A percentile compares a stretch with the other conserved stretches of the same genome.
phyloP scores from a whole-genome alignment of 495 filamentous ascomycete species.

The Haplographium delicatum region DNA sequence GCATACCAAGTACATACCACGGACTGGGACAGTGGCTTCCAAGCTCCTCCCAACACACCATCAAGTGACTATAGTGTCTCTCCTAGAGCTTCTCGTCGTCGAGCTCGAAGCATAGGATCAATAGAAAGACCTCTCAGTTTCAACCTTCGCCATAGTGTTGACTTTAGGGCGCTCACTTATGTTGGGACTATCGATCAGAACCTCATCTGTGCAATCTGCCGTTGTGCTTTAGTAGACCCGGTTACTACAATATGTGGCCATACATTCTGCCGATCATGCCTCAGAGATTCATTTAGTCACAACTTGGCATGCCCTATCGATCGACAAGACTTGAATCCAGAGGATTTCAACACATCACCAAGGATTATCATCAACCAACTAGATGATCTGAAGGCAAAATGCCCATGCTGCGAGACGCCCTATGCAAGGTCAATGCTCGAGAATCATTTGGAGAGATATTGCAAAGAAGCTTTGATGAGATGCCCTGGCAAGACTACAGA shows the following conservation, averaged over 20 bases:
- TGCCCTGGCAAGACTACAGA: slow-evolving; percentile 45
- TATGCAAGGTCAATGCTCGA: slow-evolving; percentile 63
- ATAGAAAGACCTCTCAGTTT: slow-evolving; percentile 1
- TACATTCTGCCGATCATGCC: slow-evolving; percentile 69
- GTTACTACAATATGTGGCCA: slow-evolving; percentile 71
- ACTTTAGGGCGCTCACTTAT: slow-evolving; percentile 69
- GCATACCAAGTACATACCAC: neutral
- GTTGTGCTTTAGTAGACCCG: slow-evolving; percentile 65
- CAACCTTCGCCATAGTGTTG: slow-evolving; percentile 31
- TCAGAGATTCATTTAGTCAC: slow-evolving; percentile 52
- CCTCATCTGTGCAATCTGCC: slow-evolving; percentile 80
- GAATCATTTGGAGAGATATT: slow-evolving; percentile 71
- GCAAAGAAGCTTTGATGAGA: slow-evolving; percentile 57
- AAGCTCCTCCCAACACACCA: neutral
- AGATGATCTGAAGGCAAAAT: slow-evolving; percentile 69
- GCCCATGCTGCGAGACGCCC: slow-evolving; percentile 65
- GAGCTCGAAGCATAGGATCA: neutral
- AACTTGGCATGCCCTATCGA: slow-evolving; percentile 46
- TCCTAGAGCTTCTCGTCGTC: neutral
- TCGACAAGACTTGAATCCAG: slow-evolving; percentile 33
- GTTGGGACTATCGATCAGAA: slow-evolving; percentile 64
- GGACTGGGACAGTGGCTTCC: neutral
- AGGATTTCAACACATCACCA: slow-evolving; percentile 19
- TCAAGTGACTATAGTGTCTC: slow-evolving; percentile 1
- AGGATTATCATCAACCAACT: slow-evolving; percentile 55